Conservation (phyloP, 2,329 filamentous ascomycete genomes). For the Aspergillus luchuensis region DNA sequence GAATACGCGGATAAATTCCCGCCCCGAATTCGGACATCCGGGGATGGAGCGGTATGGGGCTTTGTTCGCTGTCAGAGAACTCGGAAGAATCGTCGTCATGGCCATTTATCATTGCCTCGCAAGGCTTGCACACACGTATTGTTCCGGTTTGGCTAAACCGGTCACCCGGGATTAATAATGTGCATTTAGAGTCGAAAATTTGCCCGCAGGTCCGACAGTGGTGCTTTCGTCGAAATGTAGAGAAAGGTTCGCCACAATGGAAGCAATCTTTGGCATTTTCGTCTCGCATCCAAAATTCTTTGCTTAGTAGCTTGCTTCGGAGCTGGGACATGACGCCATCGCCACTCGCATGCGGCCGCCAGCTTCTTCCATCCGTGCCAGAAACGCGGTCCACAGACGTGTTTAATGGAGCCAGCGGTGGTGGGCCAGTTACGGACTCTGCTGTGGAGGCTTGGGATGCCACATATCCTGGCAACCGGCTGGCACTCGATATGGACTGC, state of each 20-base stretch:
- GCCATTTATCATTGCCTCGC: slow-evolving; percentile 85
- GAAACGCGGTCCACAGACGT: slow-evolving; percentile 29
- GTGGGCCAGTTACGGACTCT: slow-evolving; percentile 50
- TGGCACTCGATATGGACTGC: slow-evolving; percentile 45
- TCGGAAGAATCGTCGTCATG: slow-evolving; percentile 91
- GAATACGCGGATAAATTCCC: slow-evolving; percentile 45
- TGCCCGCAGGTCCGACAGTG: slow-evolving; percentile 95
- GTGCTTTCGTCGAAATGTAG: slow-evolving; percentile 92
- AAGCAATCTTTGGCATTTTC: slow-evolving; percentile 98
- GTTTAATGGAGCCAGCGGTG: slow-evolving; percentile 34
- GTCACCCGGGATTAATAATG: slow-evolving; percentile 81
- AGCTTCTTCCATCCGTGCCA: slow-evolving; percentile 22
- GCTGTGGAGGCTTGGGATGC: slow-evolving; percentile 45
- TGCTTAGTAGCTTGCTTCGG: slow-evolving; percentile 83
- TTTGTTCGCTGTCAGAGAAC: slow-evolving; percentile 70
- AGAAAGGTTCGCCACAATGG: slow-evolving; percentile 84
- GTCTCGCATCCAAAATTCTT: slow-evolving; percentile 99
- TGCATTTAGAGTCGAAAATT: slow-evolving; percentile 97
- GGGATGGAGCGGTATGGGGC: slow-evolving; percentile 66
- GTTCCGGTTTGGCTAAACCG: slow-evolving; percentile 84
- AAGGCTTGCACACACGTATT: slow-evolving; percentile 88
- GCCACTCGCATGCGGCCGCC: slow-evolving; percentile 21
- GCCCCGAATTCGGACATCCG: slow-evolving; percentile 62
- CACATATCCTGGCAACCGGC: slow-evolving; percentile 49
- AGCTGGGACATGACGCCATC: slow-evolving; percentile 60